phyloP scores from a whole-genome alignment of 352 stramenopile species.

The Globisporangium paddicum region DNA sequence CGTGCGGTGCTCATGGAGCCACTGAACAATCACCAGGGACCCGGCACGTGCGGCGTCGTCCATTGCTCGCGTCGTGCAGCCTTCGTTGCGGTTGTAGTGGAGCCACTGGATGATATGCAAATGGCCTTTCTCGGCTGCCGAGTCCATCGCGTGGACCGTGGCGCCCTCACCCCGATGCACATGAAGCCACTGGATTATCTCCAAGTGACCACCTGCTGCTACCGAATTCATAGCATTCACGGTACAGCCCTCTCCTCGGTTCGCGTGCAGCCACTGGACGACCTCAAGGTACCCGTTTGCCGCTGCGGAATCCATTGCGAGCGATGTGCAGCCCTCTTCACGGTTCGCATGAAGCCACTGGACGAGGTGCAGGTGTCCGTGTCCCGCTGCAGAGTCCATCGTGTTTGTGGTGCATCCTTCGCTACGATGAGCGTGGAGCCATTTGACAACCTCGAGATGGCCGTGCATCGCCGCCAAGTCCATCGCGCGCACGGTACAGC shows the following conservation, averaged over 20 bases:
- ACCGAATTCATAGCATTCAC: not conserved
- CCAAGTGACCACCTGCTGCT: not conserved
- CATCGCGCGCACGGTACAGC: not conserved
- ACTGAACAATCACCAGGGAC: not conserved
- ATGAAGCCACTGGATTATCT: not conserved
- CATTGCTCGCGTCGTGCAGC: not conserved
- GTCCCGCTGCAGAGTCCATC: slow-evolving; percentile 27
- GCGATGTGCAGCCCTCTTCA: not conserved
- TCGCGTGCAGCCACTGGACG: not conserved
- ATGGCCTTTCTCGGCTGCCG: not conserved
- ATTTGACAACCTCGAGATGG: not conserved
- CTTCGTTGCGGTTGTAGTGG: not conserved
- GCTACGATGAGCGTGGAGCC: not conserved
- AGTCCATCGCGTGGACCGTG: not conserved
- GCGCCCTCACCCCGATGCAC: not conserved
- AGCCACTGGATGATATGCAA: not conserved
- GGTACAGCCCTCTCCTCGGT: not conserved
- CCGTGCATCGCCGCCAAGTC: not conserved
- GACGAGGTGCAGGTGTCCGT: slow-evolving; percentile 23
- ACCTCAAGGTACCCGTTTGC: not conserved
- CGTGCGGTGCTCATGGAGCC: not conserved
- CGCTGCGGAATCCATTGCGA: not conserved
- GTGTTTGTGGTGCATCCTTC: slow-evolving; percentile 3
- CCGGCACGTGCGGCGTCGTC: not conserved
- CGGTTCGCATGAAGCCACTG: slow-evolving; percentile 29